phyloP scores from a whole-genome alignment of 2,329 filamentous ascomycete genomes.

The Dendryphion nanum region DNA sequence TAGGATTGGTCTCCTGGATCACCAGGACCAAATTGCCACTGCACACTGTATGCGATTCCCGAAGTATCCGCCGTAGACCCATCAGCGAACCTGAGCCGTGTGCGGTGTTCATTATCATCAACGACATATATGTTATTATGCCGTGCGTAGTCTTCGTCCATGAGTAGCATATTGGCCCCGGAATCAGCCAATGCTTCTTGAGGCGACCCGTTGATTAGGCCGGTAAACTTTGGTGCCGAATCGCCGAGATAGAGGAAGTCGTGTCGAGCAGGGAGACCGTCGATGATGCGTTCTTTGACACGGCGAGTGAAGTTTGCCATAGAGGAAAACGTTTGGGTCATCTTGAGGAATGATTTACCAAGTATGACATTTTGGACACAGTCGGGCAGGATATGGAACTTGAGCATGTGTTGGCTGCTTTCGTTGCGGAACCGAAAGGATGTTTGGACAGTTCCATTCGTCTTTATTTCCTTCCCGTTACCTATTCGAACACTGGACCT shows the following conservation, averaged over 20 bases:
- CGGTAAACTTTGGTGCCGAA: conserved; percentile 9
- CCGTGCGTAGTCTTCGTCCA: conserved; percentile 12
- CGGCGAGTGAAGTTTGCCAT: conserved; percentile 4
- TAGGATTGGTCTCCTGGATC: not conserved
- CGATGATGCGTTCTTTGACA: conserved; percentile 3
- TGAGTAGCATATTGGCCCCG: conserved; percentile 9
- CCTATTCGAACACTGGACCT: too few relatives aligned
- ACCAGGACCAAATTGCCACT: conserved; percentile 13
- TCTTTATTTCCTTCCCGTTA: too few relatives aligned
- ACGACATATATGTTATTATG: conserved; percentile 4
- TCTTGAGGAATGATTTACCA: conserved; percentile 8
- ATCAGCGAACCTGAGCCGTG: conserved; percentile 11
- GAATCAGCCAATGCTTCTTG: conserved; percentile 11
- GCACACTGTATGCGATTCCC: conserved; percentile 10
- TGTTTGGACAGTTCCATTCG: not conserved
- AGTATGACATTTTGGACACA: conserved; percentile 13
- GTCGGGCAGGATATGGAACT: conserved; percentile 8
- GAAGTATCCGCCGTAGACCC: conserved; percentile 8
- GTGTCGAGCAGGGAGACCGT: not conserved
- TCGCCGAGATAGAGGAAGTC: conserved; percentile 11
- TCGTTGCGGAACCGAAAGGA: conserved; percentile 7
- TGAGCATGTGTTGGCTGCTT: conserved; percentile 1
- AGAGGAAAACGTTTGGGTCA: conserved; percentile 8
- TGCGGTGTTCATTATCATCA: not conserved
- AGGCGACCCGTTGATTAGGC: conserved; percentile 7